Evolutionary conservation across 164 flowering plant species (phyloP).

Genomic region (Berberis thunbergii): DNA sequence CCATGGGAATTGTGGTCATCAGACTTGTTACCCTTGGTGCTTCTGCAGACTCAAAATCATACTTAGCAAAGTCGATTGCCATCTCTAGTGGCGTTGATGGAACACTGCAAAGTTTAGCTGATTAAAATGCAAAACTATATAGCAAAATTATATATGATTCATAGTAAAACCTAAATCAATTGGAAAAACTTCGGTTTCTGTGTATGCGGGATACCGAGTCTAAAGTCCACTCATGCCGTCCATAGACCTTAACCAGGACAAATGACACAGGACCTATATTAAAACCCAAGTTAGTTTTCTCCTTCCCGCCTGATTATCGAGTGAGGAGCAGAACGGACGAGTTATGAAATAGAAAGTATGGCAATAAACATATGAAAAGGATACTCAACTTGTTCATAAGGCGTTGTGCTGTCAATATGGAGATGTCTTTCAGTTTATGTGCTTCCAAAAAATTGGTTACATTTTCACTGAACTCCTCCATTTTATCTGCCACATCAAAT

Average conservation of each 20-base stretch:
- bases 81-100: slow-evolving; percentile 24
- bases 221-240: too few species aligned
- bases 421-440: slow-evolving; percentile 15
- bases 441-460: slow-evolving; percentile 5
- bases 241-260: too few species aligned
- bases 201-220: too few species aligned
- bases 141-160: too few species aligned
- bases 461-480: not conserved
- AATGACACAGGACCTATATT: too few species aligned
- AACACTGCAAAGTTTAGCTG: slow-evolving; percentile 9
- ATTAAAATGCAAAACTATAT: not conserved
- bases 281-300: too few species aligned
- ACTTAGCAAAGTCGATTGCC: slow-evolving; percentile 21
- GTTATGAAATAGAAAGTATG: too few species aligned
- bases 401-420: slow-evolving; percentile 23
- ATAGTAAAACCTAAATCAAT: too few species aligned
- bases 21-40: slow-evolving; percentile 39
- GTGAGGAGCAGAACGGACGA: too few species aligned
- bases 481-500: slow-evolving; percentile 6
- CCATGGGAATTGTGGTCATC: slow-evolving; percentile 25
- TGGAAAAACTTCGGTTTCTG: too few species aligned
- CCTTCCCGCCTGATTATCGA: too few species aligned
- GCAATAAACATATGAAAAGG: not conserved
- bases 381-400: slow-evolving; percentile 14
- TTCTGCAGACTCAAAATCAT: slow-evolving; percentile 36